These are phyloP conservation scores for Pseudocercospora fuligena DNA, from an alignment of 2,329 filamentous ascomycete species.

Conservation along the genomic window DNA sequence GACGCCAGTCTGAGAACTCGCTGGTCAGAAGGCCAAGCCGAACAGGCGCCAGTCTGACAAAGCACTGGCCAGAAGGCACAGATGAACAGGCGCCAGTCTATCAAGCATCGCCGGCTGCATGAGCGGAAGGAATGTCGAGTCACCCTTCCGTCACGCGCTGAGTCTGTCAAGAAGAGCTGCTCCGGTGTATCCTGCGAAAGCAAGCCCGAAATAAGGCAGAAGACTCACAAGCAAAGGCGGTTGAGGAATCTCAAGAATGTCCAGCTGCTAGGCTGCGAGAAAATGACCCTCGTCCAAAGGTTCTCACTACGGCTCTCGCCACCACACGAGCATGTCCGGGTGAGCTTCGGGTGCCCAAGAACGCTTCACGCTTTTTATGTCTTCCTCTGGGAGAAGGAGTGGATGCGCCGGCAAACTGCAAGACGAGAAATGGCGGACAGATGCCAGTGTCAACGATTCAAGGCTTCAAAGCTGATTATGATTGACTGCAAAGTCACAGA, in stretches of 20 bases:
- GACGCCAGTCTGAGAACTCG: background rate
- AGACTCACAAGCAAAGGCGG: background rate
- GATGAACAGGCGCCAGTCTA: background rate
- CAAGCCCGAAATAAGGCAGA: background rate
- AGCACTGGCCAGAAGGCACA: background rate
- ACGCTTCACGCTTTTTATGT: background rate
- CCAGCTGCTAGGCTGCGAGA: no score
- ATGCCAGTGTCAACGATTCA: no score
- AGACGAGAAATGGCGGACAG: no score
- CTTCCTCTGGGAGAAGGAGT: background rate
- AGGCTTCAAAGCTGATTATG: no score
- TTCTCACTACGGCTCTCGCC: conserved; percentile 1
- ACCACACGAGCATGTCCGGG: conserved; percentile 1
- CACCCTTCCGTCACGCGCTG: background rate
- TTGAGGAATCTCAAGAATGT: background rate
- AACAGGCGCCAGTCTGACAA: background rate
- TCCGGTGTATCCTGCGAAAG: background rate
- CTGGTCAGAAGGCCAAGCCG: background rate
- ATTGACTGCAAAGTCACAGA: no score
- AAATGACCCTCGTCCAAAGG: background rate
- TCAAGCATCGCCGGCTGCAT: background rate
- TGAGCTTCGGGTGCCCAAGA: conserved; percentile 3
- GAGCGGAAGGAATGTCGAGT: background rate
- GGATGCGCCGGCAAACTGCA: no score
- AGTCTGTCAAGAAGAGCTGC: background rate